Conservation (phyloP, 2,329 filamentous ascomycete genomes). For the Epichloe sylvatica region DNA sequence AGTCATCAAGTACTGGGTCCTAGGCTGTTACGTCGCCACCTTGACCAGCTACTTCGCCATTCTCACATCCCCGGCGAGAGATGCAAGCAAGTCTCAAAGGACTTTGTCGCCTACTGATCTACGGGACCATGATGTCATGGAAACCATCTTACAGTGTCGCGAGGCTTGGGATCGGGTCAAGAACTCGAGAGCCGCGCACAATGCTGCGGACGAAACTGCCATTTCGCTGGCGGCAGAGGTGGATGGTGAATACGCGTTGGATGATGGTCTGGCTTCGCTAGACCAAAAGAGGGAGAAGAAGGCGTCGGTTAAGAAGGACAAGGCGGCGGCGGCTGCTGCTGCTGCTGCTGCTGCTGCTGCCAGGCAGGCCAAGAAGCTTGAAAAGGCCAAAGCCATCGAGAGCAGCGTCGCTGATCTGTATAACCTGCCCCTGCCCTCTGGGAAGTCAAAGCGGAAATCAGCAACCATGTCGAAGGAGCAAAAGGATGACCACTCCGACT, state of each 20-base stretch:
- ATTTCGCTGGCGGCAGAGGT: conserved; percentile 12
- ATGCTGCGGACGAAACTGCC: conserved; percentile 15
- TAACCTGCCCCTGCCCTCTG: conserved; percentile 38
- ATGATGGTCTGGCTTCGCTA: conserved; percentile 7
- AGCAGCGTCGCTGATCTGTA: conserved; percentile 58
- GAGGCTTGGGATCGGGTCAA: conserved; percentile 67
- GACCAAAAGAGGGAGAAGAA: conserved; percentile 18
- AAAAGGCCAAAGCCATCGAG: conserved; percentile 48
- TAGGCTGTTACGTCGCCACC: conserved; percentile 74
- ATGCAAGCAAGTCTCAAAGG: conserved; percentile 36
- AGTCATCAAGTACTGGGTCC: conserved; percentile 61
- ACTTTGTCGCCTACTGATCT: conserved; percentile 65
- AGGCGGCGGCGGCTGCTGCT: conserved; percentile 17
- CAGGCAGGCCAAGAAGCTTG: conserved; percentile 29
- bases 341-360: conserved; percentile 11
- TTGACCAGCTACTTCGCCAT: conserved; percentile 91
- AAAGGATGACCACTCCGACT: conserved; percentile 62
- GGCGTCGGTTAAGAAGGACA: conserved; percentile 21
- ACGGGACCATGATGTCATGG: conserved; percentile 84
- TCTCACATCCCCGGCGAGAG: conserved; percentile 64
- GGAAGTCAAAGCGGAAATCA: conserved; percentile 27
- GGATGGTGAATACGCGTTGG: conserved; percentile 11
- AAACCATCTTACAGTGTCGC: conserved; percentile 63
- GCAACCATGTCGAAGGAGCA: conserved; percentile 24
- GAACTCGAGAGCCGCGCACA: conserved; percentile 39